phyloP scores from a whole-genome alignment of 2,329 filamentous ascomycete species.

The Microdochium nivale region DNA sequence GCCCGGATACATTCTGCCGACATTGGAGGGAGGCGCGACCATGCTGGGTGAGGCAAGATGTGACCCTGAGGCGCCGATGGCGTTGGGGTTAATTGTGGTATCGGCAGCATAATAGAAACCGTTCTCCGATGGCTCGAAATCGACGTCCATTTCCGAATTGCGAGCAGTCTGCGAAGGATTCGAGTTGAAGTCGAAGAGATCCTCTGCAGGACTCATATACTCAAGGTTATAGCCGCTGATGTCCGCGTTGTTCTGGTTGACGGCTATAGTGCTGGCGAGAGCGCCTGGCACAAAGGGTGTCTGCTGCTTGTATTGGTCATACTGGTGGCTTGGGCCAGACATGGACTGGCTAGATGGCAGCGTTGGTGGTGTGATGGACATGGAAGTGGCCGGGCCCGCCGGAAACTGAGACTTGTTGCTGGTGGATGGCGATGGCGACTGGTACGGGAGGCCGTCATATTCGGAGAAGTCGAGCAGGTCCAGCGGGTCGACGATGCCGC shows the following conservation, averaged over 20 bases:
- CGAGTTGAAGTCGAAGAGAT: slow-evolving; percentile 66
- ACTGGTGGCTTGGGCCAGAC: slow-evolving; percentile 84
- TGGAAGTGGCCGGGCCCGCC: slow-evolving; percentile 39
- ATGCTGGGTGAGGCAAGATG: slow-evolving; percentile 39
- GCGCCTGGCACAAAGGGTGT: slow-evolving; percentile 85
- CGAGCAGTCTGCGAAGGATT: slow-evolving; percentile 51
- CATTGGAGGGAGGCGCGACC: slow-evolving; percentile 41
- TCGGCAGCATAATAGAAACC: slow-evolving; percentile 57
- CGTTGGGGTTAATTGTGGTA: slow-evolving; percentile 60
- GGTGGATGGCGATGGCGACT: slow-evolving; percentile 50
- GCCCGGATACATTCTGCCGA: slow-evolving; percentile 79
- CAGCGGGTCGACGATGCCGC: slow-evolving; percentile 35
- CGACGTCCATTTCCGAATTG: slow-evolving; percentile 62
- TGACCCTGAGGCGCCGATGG: slow-evolving; percentile 39
- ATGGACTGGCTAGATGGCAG: slow-evolving; percentile 50
- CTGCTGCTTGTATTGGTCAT: slow-evolving; percentile 91
- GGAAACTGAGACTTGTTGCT: slow-evolving; percentile 45
- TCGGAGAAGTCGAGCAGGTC: slow-evolving; percentile 54
- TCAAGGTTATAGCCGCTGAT: slow-evolving; percentile 45
- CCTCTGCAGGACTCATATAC: slow-evolving; percentile 51
- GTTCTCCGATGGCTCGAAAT: slow-evolving; percentile 52
- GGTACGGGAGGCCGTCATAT: slow-evolving; percentile 53
- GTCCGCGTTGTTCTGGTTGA: slow-evolving; percentile 54
- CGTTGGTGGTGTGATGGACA: slow-evolving; percentile 44
- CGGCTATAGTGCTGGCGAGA: slow-evolving; percentile 67